These are phyloP conservation scores for Xylaria sp. DNA, from an alignment of 2,329 filamentous ascomycete species.

Conservation along the genomic window DNA sequence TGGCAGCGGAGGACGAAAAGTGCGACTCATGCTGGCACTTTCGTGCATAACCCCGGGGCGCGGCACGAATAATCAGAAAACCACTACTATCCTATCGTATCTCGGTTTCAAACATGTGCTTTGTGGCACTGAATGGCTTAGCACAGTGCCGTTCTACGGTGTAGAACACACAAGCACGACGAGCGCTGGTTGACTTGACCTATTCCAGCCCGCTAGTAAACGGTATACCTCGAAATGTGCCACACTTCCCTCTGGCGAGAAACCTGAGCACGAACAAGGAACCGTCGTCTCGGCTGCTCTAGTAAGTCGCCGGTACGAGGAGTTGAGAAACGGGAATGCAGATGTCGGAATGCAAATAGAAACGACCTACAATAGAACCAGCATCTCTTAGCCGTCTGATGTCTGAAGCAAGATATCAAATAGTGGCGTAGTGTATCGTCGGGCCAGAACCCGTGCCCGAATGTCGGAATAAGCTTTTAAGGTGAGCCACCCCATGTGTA, in stretches of 20 bases:
- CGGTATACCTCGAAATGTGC: not conserved
- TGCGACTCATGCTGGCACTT: not conserved
- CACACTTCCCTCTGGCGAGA: not conserved
- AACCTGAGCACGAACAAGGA: slow-evolving; percentile 7
- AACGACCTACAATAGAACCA: not conserved
- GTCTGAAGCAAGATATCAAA: not conserved
- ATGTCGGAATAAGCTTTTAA: slow-evolving; percentile 13
- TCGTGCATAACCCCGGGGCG: not conserved
- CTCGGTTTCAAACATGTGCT: not conserved
- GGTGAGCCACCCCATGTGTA: not conserved
- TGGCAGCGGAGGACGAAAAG: not conserved
- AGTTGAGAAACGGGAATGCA: not conserved
- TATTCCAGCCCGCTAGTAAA: not conserved
- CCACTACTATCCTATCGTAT: not conserved
- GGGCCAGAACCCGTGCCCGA: slow-evolving; percentile 25
- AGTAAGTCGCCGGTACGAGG: not conserved
- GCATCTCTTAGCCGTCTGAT: slow-evolving; percentile 2
- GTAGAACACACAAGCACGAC: not conserved
- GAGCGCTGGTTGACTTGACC: not conserved
- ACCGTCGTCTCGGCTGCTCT: slow-evolving; percentile 1
- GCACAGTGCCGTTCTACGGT: not conserved
- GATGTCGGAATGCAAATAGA: slow-evolving; percentile 4
- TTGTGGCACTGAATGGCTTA: not conserved
- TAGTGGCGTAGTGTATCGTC: slow-evolving; percentile 11
- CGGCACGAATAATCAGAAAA: not conserved